Percentiles rank a stretch among this genome's conserved stretches.
These are phyloP conservation scores for Saccharum spontaneum DNA, from an alignment of 176 grass and related monocot species.

Conservation along the genomic window DNA sequence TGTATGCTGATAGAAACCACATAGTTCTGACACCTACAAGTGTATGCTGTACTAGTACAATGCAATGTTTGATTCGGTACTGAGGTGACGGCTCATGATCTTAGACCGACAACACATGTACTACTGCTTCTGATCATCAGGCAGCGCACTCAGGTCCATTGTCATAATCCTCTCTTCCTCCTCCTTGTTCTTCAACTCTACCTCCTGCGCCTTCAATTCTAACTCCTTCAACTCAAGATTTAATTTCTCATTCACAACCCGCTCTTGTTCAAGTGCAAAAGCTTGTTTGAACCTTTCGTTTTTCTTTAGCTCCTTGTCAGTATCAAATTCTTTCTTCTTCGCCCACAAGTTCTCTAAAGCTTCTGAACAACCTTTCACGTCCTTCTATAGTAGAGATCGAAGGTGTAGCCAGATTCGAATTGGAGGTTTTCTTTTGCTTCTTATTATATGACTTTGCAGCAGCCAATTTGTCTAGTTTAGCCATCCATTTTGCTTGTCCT, in stretches of 20 bases:
- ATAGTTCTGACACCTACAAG: too few relatives aligned
- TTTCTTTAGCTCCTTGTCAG: neutral
- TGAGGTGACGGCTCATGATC: neutral
- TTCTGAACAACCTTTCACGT: too few relatives aligned
- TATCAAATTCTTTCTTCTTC: neutral
- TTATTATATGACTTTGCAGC: neutral
- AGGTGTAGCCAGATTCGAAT: neutral
- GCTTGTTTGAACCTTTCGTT: too few relatives aligned
- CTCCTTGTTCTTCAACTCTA: neutral
- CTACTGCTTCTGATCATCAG: neutral
- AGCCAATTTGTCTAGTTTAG: too few relatives aligned
- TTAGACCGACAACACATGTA: neutral
- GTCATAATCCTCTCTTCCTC: neutral
- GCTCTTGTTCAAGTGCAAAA: too few relatives aligned
- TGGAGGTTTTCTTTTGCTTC: neutral
- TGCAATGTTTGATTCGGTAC: too few relatives aligned
- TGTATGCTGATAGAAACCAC: too few relatives aligned
- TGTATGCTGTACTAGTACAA: too few relatives aligned
- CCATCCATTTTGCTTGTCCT: neutral
- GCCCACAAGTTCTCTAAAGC: neutral
- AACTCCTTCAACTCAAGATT: neutral
- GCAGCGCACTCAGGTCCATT: neutral
- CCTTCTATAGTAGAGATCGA: too few relatives aligned
- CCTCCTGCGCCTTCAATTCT: neutral
- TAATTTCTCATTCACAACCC: neutral